Conservation (phyloP, 768 basidiomycete species). For the Rhizopogon vesiculosus region DNA sequence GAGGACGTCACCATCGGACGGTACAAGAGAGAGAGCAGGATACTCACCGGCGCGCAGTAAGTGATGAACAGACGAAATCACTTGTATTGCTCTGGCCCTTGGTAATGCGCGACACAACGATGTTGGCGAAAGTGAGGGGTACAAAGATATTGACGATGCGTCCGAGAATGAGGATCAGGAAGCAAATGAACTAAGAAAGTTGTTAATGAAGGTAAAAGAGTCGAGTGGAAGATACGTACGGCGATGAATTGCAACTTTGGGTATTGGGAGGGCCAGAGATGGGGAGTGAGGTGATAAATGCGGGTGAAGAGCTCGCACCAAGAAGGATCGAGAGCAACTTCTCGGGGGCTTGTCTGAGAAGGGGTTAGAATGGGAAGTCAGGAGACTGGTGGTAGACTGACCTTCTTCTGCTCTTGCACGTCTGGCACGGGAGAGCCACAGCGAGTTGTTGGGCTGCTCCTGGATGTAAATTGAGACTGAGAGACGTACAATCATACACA, state of each 20-base stretch:
- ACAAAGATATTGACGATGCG: constrained; percentile 73
- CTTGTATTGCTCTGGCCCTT: constrained; percentile 45
- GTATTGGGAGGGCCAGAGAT: constrained; percentile 79
- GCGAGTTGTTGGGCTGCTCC: constrained; percentile 43
- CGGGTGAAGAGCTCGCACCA: constrained; percentile 69
- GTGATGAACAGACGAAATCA: constrained; percentile 78
- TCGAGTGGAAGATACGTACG: constrained; percentile 27
- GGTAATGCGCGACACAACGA: constrained; percentile 70
- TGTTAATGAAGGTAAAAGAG: constrained; percentile 4
- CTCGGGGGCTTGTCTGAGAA: constrained; percentile 32
- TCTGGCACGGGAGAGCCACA: constrained; percentile 38
- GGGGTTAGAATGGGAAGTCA: too few species aligned
- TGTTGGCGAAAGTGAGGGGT: constrained; percentile 67
- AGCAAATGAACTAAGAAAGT: constrained; percentile 50
- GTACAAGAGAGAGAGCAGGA: neutral
- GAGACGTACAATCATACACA: too few species aligned
- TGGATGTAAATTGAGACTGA: neutral
- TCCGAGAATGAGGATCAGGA: constrained; percentile 64
- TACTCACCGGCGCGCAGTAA: constrained; percentile 68
- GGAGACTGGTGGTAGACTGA: neutral
- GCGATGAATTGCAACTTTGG: constrained; percentile 65
- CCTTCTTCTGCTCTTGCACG: neutral
- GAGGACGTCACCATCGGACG: neutral
- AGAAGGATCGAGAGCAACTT: constrained; percentile 57
- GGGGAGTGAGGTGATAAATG: constrained; percentile 63